phyloP scores from a whole-genome alignment of 352 stramenopile species.

The Globisporangium viniferum region DNA sequence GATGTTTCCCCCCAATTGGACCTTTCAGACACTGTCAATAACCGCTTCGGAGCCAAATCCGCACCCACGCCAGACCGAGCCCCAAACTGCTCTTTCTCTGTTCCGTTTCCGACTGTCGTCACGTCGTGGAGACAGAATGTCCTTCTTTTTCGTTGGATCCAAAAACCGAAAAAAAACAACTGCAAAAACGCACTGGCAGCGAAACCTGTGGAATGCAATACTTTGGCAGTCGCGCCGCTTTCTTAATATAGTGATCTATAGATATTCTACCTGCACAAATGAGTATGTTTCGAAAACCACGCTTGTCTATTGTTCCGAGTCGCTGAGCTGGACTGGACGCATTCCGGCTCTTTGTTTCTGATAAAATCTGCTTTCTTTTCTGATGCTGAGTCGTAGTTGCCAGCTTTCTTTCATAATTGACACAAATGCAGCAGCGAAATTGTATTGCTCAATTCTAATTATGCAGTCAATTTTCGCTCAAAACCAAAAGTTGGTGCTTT shows the following conservation, averaged over 20 bases:
- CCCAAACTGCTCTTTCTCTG: neutral
- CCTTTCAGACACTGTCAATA: too few relatives aligned
- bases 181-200: neutral
- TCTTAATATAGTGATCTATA: neutral
- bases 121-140: conserved; percentile 1
- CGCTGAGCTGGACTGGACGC: neutral
- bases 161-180: neutral
- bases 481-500: neutral
- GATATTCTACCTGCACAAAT: neutral
- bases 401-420: neutral
- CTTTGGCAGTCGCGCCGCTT: neutral
- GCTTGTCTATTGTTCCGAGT: neutral
- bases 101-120: neutral
- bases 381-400: neutral
- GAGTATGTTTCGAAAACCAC: neutral
- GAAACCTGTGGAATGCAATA: neutral
- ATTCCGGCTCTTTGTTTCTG: neutral
- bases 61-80: neutral
- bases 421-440: neutral
- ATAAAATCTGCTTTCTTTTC: neutral
- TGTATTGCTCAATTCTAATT: neutral
- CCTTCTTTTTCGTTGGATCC: neutral
- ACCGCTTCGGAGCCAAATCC: neutral
- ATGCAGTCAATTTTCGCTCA: neutral
- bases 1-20: too few relatives aligned